These are phyloP conservation scores for Syzygium malaccense DNA, from an alignment of 441 rosid species.

Conservation along the genomic window DNA sequence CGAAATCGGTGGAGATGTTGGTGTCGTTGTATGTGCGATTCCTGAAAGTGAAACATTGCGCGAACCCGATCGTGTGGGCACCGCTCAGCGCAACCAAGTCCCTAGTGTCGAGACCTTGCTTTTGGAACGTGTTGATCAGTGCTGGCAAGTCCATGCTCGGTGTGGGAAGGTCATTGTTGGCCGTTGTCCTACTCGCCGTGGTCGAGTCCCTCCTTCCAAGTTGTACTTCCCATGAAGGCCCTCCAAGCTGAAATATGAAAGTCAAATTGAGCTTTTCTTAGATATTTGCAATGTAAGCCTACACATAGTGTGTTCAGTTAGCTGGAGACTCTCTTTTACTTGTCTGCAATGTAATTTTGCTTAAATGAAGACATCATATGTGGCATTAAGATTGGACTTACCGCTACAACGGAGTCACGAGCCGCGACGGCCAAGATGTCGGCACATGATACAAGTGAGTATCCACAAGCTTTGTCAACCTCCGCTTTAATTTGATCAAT, in stretches of 20 bases:
- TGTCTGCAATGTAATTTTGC: background rate
- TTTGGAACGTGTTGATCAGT: constrained; percentile 20
- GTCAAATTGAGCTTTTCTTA: background rate
- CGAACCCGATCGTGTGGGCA: constrained; percentile 38
- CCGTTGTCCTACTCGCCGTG: constrained; percentile 24
- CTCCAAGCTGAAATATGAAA: constrained; percentile 32
- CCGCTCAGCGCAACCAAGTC: constrained; percentile 47
- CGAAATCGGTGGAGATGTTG: constrained; percentile 23
- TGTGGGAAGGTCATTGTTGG: constrained; percentile 22
- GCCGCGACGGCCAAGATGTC: constrained; percentile 51
- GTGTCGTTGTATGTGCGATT: constrained; percentile 23
- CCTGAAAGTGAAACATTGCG: constrained; percentile 17
- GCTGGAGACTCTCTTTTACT: background rate
- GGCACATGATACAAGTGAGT: constrained; percentile 41
- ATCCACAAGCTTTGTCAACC: constrained; percentile 33
- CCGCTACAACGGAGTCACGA: constrained; percentile 47
- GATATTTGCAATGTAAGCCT: background rate
- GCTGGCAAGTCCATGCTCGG: constrained; percentile 23
- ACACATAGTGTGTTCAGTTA: background rate
- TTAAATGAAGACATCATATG: background rate
- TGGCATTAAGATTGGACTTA: background rate
- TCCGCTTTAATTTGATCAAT: constrained; percentile 35
- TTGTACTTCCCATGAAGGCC: constrained; percentile 37
- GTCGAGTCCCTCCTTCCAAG: constrained; percentile 51
- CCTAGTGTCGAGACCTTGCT: constrained; percentile 20